Conservation (phyloP, 257 asterid species). For the Solanum chilense region DNA sequence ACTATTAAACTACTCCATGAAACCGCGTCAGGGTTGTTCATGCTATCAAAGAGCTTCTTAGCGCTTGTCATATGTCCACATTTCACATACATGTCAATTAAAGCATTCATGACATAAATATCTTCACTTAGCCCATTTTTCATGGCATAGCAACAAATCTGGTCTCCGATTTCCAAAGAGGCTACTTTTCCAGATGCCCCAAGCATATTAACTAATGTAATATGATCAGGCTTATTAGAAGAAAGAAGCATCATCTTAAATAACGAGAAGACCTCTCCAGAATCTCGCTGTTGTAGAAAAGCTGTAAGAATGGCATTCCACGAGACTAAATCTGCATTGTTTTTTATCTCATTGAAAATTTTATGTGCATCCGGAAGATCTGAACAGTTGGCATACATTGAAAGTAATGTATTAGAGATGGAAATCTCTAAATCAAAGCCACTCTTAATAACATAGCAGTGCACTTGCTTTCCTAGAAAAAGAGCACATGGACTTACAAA, state of each 20-base stretch:
- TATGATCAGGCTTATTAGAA: conserved; percentile 39
- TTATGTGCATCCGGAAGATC: conserved; percentile 28
- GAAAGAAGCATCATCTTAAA: conserved; percentile 37
- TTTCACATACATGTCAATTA: conserved; percentile 60
- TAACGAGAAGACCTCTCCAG: conserved; percentile 36
- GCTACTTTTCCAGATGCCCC: conserved; percentile 51
- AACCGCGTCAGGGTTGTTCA: conserved; percentile 32
- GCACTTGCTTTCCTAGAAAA: conserved; percentile 58
- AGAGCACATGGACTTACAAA: conserved; percentile 22
- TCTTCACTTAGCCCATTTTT: conserved; percentile 39
- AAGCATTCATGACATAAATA: conserved; percentile 38
- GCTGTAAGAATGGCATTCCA: conserved; percentile 62
- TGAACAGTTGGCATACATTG: conserved; percentile 63
- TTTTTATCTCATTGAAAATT: conserved; percentile 30
- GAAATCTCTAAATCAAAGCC: conserved; percentile 38
- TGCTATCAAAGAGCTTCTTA: conserved; percentile 36
- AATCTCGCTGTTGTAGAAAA: conserved; percentile 33
- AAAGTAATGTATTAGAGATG: conserved; percentile 52
- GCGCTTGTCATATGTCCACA: conserved; percentile 57
- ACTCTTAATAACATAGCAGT: conserved; percentile 37
- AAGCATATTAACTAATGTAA: conserved; percentile 34
- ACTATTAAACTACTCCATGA: conserved; percentile 68
- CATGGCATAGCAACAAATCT: conserved; percentile 25
- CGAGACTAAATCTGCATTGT: conserved; percentile 54
- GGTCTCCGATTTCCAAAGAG: conserved; percentile 48